phyloP scores from a whole-genome alignment of 305 asterid genomes.

The Striga hermonthica region DNA sequence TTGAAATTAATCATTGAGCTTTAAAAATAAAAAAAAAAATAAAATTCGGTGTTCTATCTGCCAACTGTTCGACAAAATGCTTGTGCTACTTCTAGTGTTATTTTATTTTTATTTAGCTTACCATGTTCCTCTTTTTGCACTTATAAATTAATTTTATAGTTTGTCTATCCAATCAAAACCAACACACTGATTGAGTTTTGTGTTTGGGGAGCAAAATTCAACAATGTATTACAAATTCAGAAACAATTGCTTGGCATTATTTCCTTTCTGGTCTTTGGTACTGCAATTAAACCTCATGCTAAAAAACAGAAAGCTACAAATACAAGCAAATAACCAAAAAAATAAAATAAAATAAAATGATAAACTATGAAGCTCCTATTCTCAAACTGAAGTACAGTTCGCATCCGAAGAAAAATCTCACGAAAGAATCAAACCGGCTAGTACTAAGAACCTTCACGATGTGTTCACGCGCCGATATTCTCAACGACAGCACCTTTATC shows the following conservation, averaged over 20 bases:
- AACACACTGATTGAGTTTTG: too few relatives aligned
- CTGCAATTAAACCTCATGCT: conserved; percentile 12
- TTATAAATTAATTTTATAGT: too few relatives aligned
- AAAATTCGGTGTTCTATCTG: background rate
- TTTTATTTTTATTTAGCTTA: too few relatives aligned
- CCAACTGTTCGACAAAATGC: conserved; percentile 26
- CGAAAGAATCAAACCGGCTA: background rate
- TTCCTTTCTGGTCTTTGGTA: background rate
- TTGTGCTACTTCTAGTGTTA: background rate
- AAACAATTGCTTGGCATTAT: conserved; percentile 6
- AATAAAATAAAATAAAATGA: background rate
- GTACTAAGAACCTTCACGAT: background rate
- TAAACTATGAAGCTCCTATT: conserved; percentile 15
- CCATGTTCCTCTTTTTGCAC: too few relatives aligned
- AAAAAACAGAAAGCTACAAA: conserved; percentile 20
- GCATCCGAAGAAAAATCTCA: background rate
- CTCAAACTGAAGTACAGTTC: background rate
- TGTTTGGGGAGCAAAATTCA: too few relatives aligned
- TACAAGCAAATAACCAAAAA: conserved; percentile 15
- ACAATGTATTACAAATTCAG: background rate
- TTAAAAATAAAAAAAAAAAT: background rate
- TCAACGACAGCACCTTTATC: conserved; percentile 51
- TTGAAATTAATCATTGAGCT: conserved; percentile 19
- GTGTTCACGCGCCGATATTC: conserved; percentile 44
- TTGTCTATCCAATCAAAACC: too few relatives aligned